Conservation (phyloP, 371 early-diverging fungal genomes). For the Lichtheimia ornata region DNA sequence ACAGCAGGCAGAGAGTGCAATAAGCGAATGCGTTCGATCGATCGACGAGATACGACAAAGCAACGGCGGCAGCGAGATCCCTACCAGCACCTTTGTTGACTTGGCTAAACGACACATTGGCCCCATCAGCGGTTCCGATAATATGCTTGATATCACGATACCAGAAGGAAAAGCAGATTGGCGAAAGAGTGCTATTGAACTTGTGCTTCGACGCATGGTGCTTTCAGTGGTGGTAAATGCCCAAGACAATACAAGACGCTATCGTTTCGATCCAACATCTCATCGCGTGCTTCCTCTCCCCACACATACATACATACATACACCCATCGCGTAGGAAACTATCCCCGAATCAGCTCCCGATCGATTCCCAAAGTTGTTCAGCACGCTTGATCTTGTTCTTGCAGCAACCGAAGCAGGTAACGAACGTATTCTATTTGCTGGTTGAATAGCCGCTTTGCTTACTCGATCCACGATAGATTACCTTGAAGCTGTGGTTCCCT, state of each 20-base stretch:
- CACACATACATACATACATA: neutral
- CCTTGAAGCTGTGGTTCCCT: slow-evolving; percentile 50
- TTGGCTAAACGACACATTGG: neutral
- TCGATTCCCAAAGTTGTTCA: slow-evolving; percentile 25
- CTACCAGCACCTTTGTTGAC: neutral
- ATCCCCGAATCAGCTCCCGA: slow-evolving; percentile 23
- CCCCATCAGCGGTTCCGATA: slow-evolving; percentile 5
- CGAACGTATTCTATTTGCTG: neutral
- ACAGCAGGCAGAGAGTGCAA: neutral
- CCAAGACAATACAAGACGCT: neutral
- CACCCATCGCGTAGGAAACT: neutral
- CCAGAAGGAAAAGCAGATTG: slow-evolving; percentile 35
- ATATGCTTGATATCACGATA: neutral
- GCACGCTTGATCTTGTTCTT: slow-evolving; percentile 39
- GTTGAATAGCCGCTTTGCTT: neutral
- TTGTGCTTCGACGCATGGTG: slow-evolving; percentile 30
- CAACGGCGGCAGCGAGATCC: neutral
- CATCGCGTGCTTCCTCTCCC: neutral
- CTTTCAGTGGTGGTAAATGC: slow-evolving; percentile 31
- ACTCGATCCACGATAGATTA: slow-evolving; percentile 19
- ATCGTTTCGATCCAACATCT: too few species aligned
- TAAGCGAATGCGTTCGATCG: neutral
- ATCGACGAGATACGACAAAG: neutral
- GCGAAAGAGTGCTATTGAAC: slow-evolving; percentile 42
- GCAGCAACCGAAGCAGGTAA: slow-evolving; percentile 38